phyloP scores from a whole-genome alignment of 495 filamentous ascomycete genomes.

The Pyrenula aspistea region DNA sequence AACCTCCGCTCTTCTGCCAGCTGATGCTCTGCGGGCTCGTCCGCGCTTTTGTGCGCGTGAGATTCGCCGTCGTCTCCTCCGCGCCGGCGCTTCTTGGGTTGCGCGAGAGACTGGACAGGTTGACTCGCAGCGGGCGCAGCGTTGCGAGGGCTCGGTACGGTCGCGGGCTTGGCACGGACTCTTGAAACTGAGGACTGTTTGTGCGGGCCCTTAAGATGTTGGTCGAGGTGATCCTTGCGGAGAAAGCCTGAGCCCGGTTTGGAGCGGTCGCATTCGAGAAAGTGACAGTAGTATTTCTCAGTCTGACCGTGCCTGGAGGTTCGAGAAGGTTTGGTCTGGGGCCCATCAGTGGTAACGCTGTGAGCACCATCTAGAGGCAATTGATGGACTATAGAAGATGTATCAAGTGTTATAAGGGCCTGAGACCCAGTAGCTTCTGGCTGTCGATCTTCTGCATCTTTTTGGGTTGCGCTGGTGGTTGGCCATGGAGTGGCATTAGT shows the following conservation, averaged over 20 bases:
- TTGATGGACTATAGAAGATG: neutral
- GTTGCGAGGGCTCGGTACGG: neutral
- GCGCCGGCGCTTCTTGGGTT: neutral
- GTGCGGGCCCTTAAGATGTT: neutral
- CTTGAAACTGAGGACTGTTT: neutral
- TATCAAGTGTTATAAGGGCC: neutral
- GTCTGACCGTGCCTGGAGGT: neutral
- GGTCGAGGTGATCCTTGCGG: neutral
- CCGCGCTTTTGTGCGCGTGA: neutral
- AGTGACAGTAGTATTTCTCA: slow-evolving; percentile 1
- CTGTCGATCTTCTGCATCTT: neutral
- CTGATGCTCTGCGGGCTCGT: neutral
- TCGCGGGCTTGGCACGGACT: neutral
- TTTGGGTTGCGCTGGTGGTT: neutral
- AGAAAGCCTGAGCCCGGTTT: neutral
- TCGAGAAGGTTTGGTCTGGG: neutral
- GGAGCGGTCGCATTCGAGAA: neutral
- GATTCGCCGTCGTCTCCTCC: neutral
- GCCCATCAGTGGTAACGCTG: neutral
- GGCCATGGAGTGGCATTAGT: neutral
- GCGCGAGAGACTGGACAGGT: neutral
- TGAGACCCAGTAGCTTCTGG: neutral
- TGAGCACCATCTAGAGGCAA: neutral
- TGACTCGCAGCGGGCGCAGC: neutral
- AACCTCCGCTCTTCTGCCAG: slow-evolving; percentile 1